Percentiles rank a stretch among this genome's conserved stretches.
Evolutionary conservation across 2,329 filamentous ascomycete species (phyloP).

Genomic region (Penicillium sp.): DNA sequence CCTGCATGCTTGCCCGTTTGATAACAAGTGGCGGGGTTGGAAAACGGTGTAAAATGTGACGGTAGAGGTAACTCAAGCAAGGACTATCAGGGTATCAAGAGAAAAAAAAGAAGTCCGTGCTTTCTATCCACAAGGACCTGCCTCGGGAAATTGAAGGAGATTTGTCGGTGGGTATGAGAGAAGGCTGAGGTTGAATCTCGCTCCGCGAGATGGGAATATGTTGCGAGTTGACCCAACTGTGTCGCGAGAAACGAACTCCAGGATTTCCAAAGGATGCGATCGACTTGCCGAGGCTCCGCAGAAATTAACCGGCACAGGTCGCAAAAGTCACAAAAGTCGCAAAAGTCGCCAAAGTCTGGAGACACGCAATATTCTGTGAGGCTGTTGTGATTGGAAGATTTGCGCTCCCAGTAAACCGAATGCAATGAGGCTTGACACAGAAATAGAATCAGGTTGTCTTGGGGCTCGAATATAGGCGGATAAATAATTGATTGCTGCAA

Average conservation of each 20-base stretch:
- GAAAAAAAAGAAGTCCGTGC: background rate
- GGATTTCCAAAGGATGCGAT: background rate
- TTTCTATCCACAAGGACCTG: constrained; percentile 18
- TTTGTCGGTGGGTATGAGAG: background rate
- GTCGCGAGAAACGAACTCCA: background rate
- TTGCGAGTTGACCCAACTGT: background rate
- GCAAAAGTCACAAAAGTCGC: background rate
- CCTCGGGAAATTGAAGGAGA: constrained; percentile 6
- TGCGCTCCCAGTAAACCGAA: background rate
- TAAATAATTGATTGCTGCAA: background rate
- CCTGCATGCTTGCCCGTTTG: constrained; percentile 54
- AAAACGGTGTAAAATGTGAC: background rate
- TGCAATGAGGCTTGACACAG: background rate
- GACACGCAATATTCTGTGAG: background rate
- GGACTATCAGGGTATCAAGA: constrained; percentile 1
- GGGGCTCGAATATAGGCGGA: background rate
- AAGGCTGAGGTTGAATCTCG: background rate
- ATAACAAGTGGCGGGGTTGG: constrained; percentile 23
- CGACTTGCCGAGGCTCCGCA: background rate
- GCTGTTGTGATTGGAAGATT: background rate
- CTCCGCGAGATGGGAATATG: background rate
- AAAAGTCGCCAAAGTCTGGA: background rate
- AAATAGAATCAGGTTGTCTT: background rate
- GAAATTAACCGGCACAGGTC: background rate
- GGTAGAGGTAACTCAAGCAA: background rate